Conservation (phyloP, 352 stramenopile genomes). For the Globisporangium canariense region DNA sequence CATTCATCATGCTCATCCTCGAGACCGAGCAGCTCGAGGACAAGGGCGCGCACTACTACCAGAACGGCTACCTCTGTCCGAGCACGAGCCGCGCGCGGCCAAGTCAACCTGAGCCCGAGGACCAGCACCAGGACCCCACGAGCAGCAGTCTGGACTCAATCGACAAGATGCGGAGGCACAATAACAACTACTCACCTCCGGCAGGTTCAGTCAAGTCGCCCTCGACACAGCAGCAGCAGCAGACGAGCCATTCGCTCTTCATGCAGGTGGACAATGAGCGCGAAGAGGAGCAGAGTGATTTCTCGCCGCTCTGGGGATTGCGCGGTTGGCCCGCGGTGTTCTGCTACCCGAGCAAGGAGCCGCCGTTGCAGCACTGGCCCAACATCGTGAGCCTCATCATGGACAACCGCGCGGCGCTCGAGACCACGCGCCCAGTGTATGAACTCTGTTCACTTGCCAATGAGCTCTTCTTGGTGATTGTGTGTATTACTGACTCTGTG, state of each 20-base stretch:
- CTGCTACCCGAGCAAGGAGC: slow-evolving; percentile 64
- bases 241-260: slow-evolving; percentile 39
- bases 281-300: slow-evolving; percentile 71
- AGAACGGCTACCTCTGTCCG: slow-evolving; percentile 75
- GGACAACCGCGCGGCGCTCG: slow-evolving; percentile 64
- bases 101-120: slow-evolving; percentile 15
- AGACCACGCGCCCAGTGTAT: slow-evolving; percentile 54
- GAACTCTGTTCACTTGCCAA: slow-evolving; percentile 9
- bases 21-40: slow-evolving; percentile 74
- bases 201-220: slow-evolving; percentile 1
- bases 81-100: slow-evolving; percentile 20
- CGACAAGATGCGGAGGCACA: slow-evolving; percentile 22
- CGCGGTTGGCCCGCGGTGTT: slow-evolving; percentile 82
- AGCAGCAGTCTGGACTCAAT: neutral
- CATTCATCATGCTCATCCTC: slow-evolving; percentile 67
- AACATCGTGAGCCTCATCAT: slow-evolving; percentile 88
- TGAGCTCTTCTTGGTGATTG: neutral
- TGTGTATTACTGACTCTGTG: neutral
- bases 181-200: slow-evolving; percentile 16
- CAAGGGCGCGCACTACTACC: slow-evolving; percentile 73
- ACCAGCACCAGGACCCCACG: slow-evolving; percentile 11
- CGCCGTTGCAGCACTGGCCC: slow-evolving; percentile 73
- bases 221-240: slow-evolving; percentile 1
- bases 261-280: slow-evolving; percentile 52
- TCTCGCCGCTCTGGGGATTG: slow-evolving; percentile 75